These are phyloP conservation scores for Hypoxylon sp. DNA, from an alignment of 2,329 filamentous ascomycete genomes.

Conservation along the genomic window DNA sequence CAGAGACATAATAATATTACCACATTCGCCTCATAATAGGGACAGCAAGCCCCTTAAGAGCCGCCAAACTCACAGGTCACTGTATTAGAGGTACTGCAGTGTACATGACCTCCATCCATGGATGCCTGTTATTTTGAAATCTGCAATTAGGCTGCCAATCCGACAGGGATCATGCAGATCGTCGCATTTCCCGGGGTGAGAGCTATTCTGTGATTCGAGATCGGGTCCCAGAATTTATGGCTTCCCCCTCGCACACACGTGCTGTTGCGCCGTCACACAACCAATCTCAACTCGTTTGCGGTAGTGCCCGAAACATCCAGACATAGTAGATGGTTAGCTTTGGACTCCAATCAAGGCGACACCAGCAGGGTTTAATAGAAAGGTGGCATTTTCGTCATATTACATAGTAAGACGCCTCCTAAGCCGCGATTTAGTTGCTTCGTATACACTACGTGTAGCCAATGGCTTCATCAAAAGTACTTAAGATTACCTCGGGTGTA, in stretches of 20 bases:
- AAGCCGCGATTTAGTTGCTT: not conserved
- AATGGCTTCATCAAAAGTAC: not conserved
- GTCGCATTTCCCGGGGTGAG: slow-evolving; percentile 53
- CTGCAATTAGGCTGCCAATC: slow-evolving; percentile 41
- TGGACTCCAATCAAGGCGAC: slow-evolving; percentile 22
- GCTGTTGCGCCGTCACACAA: slow-evolving; percentile 46
- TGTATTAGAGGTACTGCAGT: slow-evolving; percentile 16
- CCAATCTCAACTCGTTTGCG: slow-evolving; percentile 46
- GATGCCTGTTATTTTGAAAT: slow-evolving; percentile 38
- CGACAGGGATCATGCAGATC: slow-evolving; percentile 55
- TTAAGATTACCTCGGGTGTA: slow-evolving; percentile 15
- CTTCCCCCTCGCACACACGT: slow-evolving; percentile 48
- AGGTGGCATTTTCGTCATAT: not conserved
- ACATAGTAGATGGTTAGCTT: slow-evolving; percentile 21
- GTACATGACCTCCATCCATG: slow-evolving; percentile 8
- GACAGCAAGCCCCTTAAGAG: not conserved
- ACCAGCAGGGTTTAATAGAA: slow-evolving; percentile 1
- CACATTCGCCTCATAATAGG: not conserved
- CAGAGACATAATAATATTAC: not conserved
- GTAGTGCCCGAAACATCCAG: slow-evolving; percentile 38
- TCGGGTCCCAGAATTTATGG: slow-evolving; percentile 48
- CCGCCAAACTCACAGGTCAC: slow-evolving; percentile 1
- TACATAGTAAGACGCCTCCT: not conserved
- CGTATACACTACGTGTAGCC: not conserved
- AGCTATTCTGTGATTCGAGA: slow-evolving; percentile 51